These are phyloP conservation scores for Blepharisma japonicum DNA, from an alignment of 73 alveolate genomes.

Conservation along the genomic window DNA sequence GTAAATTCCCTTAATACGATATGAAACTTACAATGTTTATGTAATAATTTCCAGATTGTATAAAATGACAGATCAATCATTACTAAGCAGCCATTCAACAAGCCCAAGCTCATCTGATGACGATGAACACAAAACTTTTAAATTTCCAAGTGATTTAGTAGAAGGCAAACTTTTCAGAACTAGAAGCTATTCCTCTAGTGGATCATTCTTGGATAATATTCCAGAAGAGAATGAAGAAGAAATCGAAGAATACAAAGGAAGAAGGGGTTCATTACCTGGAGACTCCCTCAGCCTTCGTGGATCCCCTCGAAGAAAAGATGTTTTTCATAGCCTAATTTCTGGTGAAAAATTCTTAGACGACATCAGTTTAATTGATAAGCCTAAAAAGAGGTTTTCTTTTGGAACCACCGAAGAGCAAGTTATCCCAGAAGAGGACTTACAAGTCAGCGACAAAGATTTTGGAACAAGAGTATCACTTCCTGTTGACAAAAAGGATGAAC, in stretches of 20 bases:
- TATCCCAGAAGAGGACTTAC: conserved; percentile 4
- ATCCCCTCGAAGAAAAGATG: not conserved
- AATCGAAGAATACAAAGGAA: not conserved
- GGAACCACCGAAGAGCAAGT: conserved; percentile 4
- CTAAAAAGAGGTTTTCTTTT: not conserved
- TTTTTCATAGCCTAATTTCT: not conserved
- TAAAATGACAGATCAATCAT: too few species aligned
- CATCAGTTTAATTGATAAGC: not conserved
- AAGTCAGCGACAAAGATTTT: conserved; percentile 6
- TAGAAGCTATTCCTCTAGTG: not conserved
- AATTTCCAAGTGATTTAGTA: not conserved
- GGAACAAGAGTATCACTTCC: not conserved
- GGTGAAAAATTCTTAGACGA: conserved; percentile 4
- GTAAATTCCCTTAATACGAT: too few species aligned
- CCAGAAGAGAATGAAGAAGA: conserved; percentile 23
- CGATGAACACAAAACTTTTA: conserved; percentile 8
- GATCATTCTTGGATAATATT: not conserved
- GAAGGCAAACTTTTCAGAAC: not conserved
- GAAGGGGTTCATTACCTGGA: not conserved
- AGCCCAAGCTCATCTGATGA: conserved; percentile 23
- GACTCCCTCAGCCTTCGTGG: not conserved
- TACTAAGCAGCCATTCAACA: not conserved
- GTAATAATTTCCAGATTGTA: too few species aligned
- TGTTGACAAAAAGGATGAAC: conserved; percentile 10
- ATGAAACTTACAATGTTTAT: too few species aligned